phyloP scores from a whole-genome alignment of 495 filamentous ascomycete species.

The Neurospora pannonica region DNA sequence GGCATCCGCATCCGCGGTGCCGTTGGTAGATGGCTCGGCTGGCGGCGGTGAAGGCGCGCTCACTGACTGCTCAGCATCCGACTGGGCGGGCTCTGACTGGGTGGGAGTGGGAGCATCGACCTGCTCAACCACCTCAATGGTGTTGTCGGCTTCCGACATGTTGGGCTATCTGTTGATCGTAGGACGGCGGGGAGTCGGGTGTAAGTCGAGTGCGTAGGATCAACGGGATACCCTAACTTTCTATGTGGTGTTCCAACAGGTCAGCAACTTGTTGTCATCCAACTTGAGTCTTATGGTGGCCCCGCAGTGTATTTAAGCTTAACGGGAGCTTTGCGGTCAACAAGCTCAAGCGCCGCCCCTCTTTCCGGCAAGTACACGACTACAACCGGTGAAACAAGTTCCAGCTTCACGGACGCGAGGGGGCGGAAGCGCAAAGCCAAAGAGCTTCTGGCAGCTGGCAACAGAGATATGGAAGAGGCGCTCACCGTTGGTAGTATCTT shows the following conservation, averaged over 20 bases:
- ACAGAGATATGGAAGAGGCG: background rate
- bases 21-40: conserved; percentile 2
- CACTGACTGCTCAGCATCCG: conserved; percentile 12
- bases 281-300: background rate
- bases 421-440: background rate
- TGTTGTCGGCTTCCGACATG: conserved; percentile 37
- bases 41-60: background rate
- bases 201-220: background rate
- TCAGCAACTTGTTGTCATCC: background rate
- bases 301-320: background rate
- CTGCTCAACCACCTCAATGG: conserved; percentile 30
- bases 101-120: conserved; percentile 21
- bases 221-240: background rate
- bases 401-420: background rate
- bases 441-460: background rate
- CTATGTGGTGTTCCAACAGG: background rate
- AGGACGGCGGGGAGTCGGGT: background rate
- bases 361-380: background rate
- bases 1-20: conserved; percentile 5
- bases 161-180: conserved; percentile 7
- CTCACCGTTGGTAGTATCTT: background rate
- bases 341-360: background rate
- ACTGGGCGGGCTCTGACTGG: conserved; percentile 9
- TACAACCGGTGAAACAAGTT: background rate
- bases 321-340: background rate